A percentile compares a stretch with the other conserved stretches of the same genome.
These are phyloP conservation scores for Fusarium sp. DNA, from an alignment of 2,329 filamentous ascomycete genomes.

Conservation along the genomic window DNA sequence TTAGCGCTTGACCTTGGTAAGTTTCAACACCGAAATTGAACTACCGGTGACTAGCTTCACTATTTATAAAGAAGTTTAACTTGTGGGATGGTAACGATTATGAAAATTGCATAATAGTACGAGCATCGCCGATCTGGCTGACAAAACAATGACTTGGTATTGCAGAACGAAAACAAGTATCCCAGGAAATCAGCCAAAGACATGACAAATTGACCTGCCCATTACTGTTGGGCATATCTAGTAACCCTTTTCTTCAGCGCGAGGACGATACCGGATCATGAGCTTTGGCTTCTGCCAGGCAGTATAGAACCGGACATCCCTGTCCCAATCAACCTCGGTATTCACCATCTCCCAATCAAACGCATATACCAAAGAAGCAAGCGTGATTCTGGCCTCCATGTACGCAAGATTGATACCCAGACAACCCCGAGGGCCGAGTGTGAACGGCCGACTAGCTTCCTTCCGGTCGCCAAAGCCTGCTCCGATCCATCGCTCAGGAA, in stretches of 20 bases:
- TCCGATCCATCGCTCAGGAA: constrained; percentile 14
- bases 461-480: constrained; percentile 2
- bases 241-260: not conserved
- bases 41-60: not conserved
- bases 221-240: not conserved
- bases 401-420: constrained; percentile 19
- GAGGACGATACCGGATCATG: not conserved
- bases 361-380: constrained; percentile 1
- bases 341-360: constrained; percentile 13
- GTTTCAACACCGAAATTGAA: not conserved
- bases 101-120: not conserved
- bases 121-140: not conserved
- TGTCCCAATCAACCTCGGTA: not conserved
- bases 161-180: not conserved
- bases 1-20: not conserved
- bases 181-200: not conserved
- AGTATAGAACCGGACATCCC: not conserved
- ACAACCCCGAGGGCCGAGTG: constrained; percentile 1
- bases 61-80: not conserved
- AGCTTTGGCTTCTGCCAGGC: not conserved
- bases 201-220: too few relatives aligned
- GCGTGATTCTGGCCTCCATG: not conserved
- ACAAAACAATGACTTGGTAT: not conserved
- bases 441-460: constrained; percentile 13
- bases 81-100: not conserved